A percentile compares a stretch with the other conserved stretches of the same genome.
Evolutionary conservation across 176 grass and related monocot genomes (phyloP).

Genomic region (Alloteropsis semialata): DNA sequence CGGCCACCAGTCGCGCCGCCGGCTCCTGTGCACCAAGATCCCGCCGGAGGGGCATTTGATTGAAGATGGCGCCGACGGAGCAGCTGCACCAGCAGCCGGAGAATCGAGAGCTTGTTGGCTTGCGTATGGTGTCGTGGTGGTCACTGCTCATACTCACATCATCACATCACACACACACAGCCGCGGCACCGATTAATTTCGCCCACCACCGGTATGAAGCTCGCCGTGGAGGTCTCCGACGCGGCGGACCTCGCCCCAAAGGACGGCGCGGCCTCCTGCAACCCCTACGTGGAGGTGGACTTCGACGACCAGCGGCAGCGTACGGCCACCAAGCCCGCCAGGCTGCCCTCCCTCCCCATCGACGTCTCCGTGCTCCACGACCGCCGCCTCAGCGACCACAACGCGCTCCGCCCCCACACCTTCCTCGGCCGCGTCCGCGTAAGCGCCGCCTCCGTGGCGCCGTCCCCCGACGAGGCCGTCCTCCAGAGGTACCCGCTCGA

Average conservation of each 20-base stretch:
- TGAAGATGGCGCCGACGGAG: no score
- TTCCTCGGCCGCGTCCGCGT: slow-evolving; percentile 74
- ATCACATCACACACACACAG: no score
- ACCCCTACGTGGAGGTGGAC: slow-evolving; percentile 60
- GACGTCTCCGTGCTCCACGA: slow-evolving; percentile 63
- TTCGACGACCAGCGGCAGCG: slow-evolving; percentile 63
- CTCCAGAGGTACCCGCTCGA: slow-evolving; percentile 77
- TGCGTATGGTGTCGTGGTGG: no score
- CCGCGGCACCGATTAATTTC: no score
- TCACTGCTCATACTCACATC: no score
- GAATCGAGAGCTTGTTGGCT: no score
- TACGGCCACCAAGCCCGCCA: slow-evolving; percentile 45
- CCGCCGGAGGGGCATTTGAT: no score
- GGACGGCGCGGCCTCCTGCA: slow-evolving; percentile 54
- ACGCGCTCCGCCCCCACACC: slow-evolving; percentile 22
- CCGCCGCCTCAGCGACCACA: slow-evolving; percentile 13
- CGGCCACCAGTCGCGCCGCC: no score
- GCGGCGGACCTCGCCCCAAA: slow-evolving; percentile 61
- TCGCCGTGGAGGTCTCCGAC: slow-evolving; percentile 68
- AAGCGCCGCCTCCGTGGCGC: slow-evolving; percentile 44
- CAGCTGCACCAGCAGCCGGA: no score
- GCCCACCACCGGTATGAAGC: no score
- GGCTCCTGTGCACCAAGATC: no score
- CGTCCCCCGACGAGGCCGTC: slow-evolving; percentile 20
- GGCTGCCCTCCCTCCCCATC: slow-evolving; percentile 23